These are phyloP conservation scores for Basipetospora chlamydospora DNA, from an alignment of 2,329 filamentous ascomycete genomes.

Conservation along the genomic window DNA sequence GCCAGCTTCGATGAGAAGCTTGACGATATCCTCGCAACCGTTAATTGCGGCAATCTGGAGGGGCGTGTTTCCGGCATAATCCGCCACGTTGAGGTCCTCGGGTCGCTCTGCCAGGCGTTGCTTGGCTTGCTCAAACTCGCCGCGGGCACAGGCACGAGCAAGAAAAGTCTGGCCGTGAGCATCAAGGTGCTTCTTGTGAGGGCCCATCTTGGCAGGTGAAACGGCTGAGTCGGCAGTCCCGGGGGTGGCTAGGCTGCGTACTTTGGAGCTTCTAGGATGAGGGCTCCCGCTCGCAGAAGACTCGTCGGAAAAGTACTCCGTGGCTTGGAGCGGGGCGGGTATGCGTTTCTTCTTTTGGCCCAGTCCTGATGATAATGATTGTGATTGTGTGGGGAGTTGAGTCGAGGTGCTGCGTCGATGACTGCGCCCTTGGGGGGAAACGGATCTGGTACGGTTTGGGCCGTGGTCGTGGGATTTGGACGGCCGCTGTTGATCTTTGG, in stretches of 20 bases:
- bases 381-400: conserved; percentile 40
- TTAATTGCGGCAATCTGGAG: conserved; percentile 85
- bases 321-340: conserved; percentile 45
- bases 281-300: conserved; percentile 47
- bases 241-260: conserved; percentile 40
- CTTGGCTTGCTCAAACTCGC: conserved; percentile 67
- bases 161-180: conserved; percentile 83
- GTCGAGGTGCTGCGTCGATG: conserved; percentile 53
- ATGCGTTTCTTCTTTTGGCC: conserved; percentile 46
- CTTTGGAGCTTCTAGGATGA: conserved; percentile 41
- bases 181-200: conserved; percentile 78
- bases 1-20: conserved; percentile 69
- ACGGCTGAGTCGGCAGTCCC: conserved; percentile 43
- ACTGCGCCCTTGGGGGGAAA: conserved; percentile 41
- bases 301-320: conserved; percentile 54
- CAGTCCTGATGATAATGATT: conserved; percentile 41
- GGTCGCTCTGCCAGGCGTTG: conserved; percentile 62
- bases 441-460: conserved; percentile 25
- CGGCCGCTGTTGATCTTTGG: conserved; percentile 1
- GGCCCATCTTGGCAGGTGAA: conserved; percentile 52
- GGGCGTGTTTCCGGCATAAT: conserved; percentile 93
- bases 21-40: conserved; percentile 75
- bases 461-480: conserved; percentile 1
- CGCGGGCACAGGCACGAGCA: conserved; percentile 77
- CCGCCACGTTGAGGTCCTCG: conserved; percentile 75